Percentiles rank a stretch among this genome's conserved stretches.
These are phyloP conservation scores for Durusdinium trenchii DNA, from an alignment of 73 alveolate genomes.

Conservation along the genomic window DNA sequence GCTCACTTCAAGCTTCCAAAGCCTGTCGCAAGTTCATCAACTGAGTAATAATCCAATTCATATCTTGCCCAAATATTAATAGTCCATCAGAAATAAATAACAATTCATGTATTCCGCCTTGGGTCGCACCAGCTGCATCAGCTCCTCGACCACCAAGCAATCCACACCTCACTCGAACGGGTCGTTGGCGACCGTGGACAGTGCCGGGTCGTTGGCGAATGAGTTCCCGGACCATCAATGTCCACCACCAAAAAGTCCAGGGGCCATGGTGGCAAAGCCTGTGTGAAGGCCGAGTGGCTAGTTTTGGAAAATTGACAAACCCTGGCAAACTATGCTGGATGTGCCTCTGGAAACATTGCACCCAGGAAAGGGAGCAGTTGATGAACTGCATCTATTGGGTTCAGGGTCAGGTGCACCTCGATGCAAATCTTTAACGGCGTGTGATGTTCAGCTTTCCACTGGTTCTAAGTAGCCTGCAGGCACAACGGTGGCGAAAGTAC, in stretches of 20 bases:
- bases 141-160: constrained; percentile 58
- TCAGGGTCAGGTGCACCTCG: constrained; percentile 48
- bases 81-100: no score
- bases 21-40: neutral
- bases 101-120: no score
- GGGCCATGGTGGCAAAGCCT: constrained; percentile 42
- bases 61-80: no score
- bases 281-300: neutral
- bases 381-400: constrained; percentile 38
- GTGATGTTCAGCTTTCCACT: neutral
- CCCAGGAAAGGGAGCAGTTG: constrained; percentile 37
- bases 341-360: constrained; percentile 42
- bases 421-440: neutral
- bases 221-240: constrained; percentile 35
- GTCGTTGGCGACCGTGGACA: neutral
- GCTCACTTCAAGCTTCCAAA: neutral
- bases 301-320: neutral
- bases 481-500: constrained; percentile 34
- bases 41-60: neutral
- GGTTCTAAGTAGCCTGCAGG: constrained; percentile 11
- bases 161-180: constrained; percentile 5
- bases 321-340: neutral
- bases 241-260: constrained; percentile 80
- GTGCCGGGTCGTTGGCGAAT: neutral
- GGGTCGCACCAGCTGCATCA: constrained; percentile 63